Percentiles rank a stretch among this genome's conserved stretches.
Conservation (phyloP, 2,329 filamentous ascomycete genomes). For the Taxawa tesnikishii region DNA sequence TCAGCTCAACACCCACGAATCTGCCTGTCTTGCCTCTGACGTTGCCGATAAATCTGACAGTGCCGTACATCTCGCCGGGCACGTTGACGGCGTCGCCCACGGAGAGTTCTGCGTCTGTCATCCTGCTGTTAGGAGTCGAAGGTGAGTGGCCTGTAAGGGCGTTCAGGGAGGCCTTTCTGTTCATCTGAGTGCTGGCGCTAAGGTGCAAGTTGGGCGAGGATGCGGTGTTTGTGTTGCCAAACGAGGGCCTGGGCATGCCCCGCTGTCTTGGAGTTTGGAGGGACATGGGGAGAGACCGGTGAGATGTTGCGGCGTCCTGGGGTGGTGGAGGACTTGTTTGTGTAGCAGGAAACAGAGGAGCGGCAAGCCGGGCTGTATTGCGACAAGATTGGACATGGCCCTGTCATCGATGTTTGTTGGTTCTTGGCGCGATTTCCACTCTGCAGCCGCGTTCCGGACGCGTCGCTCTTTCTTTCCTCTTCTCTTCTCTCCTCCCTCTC, state of each 20-base stretch:
- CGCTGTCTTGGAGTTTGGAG: slow-evolving; percentile 29
- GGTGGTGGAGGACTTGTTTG: no score
- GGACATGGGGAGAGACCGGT: slow-evolving; percentile 25
- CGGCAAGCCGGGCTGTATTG: no score
- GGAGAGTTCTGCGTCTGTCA: slow-evolving; percentile 44
- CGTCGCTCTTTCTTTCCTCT: background rate
- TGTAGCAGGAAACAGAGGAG: no score
- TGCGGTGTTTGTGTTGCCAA: slow-evolving; percentile 22
- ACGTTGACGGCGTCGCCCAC: slow-evolving; percentile 83
- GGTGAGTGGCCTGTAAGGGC: slow-evolving; percentile 46
- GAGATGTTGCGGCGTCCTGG: slow-evolving; percentile 1
- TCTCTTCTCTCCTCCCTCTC: background rate
- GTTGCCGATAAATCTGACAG: slow-evolving; percentile 74
- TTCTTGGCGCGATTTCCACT: background rate
- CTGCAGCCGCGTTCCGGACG: no score
- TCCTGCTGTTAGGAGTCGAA: slow-evolving; percentile 24
- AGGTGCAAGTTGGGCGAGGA: slow-evolving; percentile 31
- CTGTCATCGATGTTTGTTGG: slow-evolving; percentile 1
- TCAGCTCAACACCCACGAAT: slow-evolving; percentile 87
- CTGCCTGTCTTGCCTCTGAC: slow-evolving; percentile 82
- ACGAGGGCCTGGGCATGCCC: slow-evolving; percentile 23
- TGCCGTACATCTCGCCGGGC: slow-evolving; percentile 83
- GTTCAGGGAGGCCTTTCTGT: slow-evolving; percentile 60
- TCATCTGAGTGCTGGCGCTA: slow-evolving; percentile 34
- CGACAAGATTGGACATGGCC: slow-evolving; percentile 1